Base-by-base conservation (phyloP, 2,329 filamentous ascomycete genomes). In the Sclerotinia sclerotiorum region DNA sequence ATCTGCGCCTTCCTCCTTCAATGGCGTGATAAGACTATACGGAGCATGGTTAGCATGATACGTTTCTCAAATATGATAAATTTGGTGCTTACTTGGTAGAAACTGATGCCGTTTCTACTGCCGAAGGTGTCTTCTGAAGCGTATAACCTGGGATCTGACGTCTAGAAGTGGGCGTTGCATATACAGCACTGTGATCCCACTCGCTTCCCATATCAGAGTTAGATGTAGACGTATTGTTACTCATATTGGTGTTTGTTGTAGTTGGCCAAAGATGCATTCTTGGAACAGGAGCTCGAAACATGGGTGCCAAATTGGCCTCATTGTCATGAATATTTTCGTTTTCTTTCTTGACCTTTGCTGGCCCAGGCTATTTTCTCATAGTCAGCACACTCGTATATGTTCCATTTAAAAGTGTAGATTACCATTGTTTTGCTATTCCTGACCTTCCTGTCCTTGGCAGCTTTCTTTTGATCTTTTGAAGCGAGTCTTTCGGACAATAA, bases 401-500 rank as follows among this genome's bases (percentile, higher is more conserved):
- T 27, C n/a, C 10, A 13, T 21, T 21, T 7, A 15, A 1, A 42
- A 5, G 29, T 1, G 8, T 6, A 29, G 29, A 27, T n/a, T 35
- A 51, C 27, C 48, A 65, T 46, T 67, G 56, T 3, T 15, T 67
- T 67, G 8, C 17, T 52, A 8, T 63, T 72, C 60, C 70, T 74
- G 64, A 73, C 72, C 58, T 74, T 76, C 62, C 70, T 75, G 57
- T 74, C 73, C 65, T 74, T 76, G 17, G 71, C 68, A 27, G 81
- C 78, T 73, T 87, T 87, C 77, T 88, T 93, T 76, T 85, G 83
- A 75, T 93, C 89, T 78, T 95, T 97, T 69, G 88, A 84, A 62
- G 84, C 86, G 83, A 96, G 88, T 32, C 94, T 86, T 70, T 94
- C 90, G 5, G 91, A 88, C 73, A 97, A 87, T 68, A 97, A 81